Evolutionary conservation across 495 filamentous ascomycete species (phyloP).

Genomic region (Sporormia fimetaria): DNA sequence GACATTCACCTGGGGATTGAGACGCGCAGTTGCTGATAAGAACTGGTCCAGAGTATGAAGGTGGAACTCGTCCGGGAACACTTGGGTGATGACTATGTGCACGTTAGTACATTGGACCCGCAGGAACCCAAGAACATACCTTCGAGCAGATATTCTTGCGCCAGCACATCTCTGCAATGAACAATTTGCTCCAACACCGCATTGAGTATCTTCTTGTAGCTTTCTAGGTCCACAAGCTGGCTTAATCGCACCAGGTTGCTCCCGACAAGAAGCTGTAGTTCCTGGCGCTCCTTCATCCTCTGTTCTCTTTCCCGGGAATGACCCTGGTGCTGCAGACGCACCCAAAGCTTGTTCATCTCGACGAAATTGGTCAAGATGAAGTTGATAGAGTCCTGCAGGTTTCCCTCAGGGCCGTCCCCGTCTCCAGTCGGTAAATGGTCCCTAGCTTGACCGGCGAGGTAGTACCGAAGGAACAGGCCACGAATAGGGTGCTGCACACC

Average conservation of each 20-base stretch:
- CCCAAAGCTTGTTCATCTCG: constrained; percentile 99
- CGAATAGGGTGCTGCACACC: constrained; percentile 94
- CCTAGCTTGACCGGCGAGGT: constrained; percentile 83
- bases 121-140: constrained; percentile 33
- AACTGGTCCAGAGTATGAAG: constrained; percentile 92
- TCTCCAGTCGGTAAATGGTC: constrained; percentile 73
- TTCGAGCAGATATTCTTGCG: constrained; percentile 94
- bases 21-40: constrained; percentile 74
- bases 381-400: constrained; percentile 92
- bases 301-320: constrained; percentile 89
- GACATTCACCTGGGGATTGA: constrained; percentile 92
- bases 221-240: constrained; percentile 87
- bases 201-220: constrained; percentile 83
- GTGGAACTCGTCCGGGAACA: constrained; percentile 97
- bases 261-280: constrained; percentile 87
- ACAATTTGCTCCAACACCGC: constrained; percentile 93
- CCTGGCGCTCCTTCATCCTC: constrained; percentile 85
- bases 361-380: constrained; percentile 98
- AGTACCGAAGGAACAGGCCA: constrained; percentile 90
- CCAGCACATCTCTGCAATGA: constrained; percentile 90
- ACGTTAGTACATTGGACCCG: constrained; percentile 1
- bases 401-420: constrained; percentile 89
- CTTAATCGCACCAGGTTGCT: constrained; percentile 92
- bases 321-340: constrained; percentile 91
- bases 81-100: constrained; percentile 78